Evolutionary conservation across 2,329 filamentous ascomycete species (phyloP).

Genomic region (Sclerotinia nivalis): DNA sequence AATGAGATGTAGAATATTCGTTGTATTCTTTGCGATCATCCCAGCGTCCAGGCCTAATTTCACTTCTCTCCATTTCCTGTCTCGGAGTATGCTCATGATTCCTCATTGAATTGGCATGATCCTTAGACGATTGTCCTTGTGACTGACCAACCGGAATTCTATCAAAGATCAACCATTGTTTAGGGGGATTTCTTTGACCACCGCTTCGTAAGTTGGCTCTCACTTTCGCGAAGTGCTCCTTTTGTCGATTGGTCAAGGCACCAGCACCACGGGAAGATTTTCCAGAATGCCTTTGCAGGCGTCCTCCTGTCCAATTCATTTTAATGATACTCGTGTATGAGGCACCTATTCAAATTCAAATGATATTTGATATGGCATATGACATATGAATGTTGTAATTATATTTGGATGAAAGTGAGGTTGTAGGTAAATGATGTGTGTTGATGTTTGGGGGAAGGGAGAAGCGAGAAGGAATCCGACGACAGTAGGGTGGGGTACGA

Average conservation of each 20-base stretch:
- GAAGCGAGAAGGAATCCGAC: not conserved
- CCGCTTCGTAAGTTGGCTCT: constrained; percentile 41
- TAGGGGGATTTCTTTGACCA: constrained; percentile 39
- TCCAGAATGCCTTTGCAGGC: constrained; percentile 46
- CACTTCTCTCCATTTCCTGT: not conserved
- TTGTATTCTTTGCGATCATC: not conserved
- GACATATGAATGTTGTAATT: not conserved
- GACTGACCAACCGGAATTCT: constrained; percentile 21
- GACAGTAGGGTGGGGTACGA: not conserved
- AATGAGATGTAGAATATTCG: no score
- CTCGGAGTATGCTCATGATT: not conserved
- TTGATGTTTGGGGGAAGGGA: not conserved
- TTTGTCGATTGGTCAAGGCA: constrained; percentile 43
- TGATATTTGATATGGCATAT: not conserved
- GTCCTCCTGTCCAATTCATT: constrained; percentile 57
- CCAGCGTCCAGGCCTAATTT: not conserved
- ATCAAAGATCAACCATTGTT: constrained; percentile 31
- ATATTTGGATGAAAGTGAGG: not conserved
- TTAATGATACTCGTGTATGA: not conserved
- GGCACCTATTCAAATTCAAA: not conserved
- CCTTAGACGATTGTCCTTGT: not conserved
- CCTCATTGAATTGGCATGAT: not conserved
- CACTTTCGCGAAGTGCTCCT: constrained; percentile 50
- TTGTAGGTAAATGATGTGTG: not conserved
- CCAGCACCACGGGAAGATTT: constrained; percentile 38